Conservation (phyloP, 441 rosid genomes). For the Arabidopsis lyrata region DNA sequence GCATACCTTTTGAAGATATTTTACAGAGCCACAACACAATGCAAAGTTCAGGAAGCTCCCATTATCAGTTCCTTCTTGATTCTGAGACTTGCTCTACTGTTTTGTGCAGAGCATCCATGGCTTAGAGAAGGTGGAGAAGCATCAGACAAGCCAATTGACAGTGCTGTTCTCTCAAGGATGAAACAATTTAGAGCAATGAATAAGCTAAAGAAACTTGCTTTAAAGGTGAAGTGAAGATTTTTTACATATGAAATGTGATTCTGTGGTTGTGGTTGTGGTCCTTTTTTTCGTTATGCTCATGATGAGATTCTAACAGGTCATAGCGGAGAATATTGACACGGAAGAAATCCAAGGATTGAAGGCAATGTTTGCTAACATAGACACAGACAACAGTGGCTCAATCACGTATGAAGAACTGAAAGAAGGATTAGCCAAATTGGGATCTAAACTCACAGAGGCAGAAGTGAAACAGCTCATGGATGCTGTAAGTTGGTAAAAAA, state of each 20-base stretch:
- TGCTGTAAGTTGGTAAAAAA: conserved; percentile 52
- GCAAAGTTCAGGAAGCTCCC: not conserved
- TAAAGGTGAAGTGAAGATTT: conserved; percentile 51
- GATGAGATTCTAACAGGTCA: conserved; percentile 48
- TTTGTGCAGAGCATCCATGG: conserved; percentile 66
- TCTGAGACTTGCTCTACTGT: not conserved
- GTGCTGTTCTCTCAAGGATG: conserved; percentile 77
- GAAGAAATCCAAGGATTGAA: conserved; percentile 72
- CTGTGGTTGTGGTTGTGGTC: conserved; percentile 3
- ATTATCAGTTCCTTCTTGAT: not conserved
- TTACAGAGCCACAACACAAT: conserved; percentile 6
- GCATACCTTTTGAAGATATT: not conserved
- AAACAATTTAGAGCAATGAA: conserved; percentile 80
- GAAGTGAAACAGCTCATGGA: conserved; percentile 76
- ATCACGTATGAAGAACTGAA: conserved; percentile 72
- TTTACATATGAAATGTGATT: conserved; percentile 20
- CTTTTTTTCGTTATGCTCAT: conserved; percentile 5
- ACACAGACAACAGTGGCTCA: conserved; percentile 66
- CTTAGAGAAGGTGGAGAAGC: conserved; percentile 71
- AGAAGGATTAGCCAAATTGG: conserved; percentile 65
- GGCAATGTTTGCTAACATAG: conserved; percentile 65
- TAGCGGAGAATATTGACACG: conserved; percentile 62
- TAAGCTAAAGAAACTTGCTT: conserved; percentile 72
- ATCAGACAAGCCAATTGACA: conserved; percentile 72
- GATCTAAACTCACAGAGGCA: conserved; percentile 67